These are phyloP conservation scores for Straminergon stramineum DNA, from an alignment of 225 moss, liverwort and hornwort species.

Conservation along the genomic window DNA sequence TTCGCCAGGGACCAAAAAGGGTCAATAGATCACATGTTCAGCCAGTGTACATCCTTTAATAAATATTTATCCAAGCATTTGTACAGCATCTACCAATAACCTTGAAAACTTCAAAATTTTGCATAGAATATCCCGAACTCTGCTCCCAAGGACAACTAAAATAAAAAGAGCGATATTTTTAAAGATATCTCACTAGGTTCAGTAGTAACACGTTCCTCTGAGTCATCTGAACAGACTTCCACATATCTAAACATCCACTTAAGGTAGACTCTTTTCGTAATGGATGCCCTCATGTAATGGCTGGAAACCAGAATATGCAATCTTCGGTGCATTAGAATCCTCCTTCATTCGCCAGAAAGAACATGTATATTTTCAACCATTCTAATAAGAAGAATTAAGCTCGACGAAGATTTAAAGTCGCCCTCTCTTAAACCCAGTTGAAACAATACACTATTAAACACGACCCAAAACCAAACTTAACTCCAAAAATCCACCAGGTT, in stretches of 20 bases:
- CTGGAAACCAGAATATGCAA: background rate
- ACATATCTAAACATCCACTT: background rate
- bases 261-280: background rate
- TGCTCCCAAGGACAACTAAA: background rate
- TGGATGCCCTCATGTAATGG: background rate
- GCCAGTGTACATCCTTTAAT: background rate
- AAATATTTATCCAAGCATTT: background rate
- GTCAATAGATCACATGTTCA: too few species aligned
- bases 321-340: background rate
- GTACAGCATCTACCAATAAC: background rate
- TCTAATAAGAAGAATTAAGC: background rate
- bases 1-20: background rate
- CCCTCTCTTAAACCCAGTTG: background rate
- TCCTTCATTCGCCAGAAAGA: background rate
- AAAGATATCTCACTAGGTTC: background rate
- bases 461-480: background rate
- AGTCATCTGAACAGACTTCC: background rate
- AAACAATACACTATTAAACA: background rate
- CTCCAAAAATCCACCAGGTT: background rate
- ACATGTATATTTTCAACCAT: background rate
- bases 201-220: background rate
- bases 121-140: background rate
- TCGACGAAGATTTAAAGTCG: background rate
- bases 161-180: too few species aligned
- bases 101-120: background rate